These are phyloP conservation scores for Beta corolliflora DNA, from an alignment of 179 eudicot species.

Conservation along the genomic window DNA sequence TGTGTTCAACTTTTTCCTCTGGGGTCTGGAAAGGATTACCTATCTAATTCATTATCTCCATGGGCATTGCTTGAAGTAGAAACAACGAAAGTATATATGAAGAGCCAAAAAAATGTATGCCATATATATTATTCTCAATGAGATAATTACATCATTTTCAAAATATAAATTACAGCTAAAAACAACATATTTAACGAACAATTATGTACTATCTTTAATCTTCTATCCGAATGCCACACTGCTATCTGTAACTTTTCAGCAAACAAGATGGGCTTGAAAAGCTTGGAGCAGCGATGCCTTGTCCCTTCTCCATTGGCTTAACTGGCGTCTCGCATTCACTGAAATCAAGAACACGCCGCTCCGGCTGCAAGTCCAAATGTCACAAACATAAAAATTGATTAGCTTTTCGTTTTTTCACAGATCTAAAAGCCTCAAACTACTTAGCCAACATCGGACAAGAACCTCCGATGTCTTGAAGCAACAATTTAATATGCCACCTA, in stretches of 20 bases:
- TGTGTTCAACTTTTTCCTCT: no score
- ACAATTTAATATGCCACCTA: no score
- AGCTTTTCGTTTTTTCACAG: neutral
- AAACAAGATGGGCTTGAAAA: slow-evolving; percentile 35
- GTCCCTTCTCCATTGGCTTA: slow-evolving; percentile 37
- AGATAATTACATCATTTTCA: slow-evolving; percentile 27
- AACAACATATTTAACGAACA: slow-evolving; percentile 5
- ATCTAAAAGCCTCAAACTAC: neutral
- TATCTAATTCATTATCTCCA: no score
- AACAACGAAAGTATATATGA: neutral
- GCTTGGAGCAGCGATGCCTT: slow-evolving; percentile 31
- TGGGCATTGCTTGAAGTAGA: no score
- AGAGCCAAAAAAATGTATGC: slow-evolving; percentile 7
- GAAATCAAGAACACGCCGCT: slow-evolving; percentile 83
- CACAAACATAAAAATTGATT: neutral
- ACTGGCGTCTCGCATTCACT: slow-evolving; percentile 84
- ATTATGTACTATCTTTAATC: slow-evolving; percentile 23
- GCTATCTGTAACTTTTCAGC: slow-evolving; percentile 65
- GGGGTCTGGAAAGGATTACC: no score
- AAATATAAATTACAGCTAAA: neutral
- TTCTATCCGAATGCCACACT: no score
- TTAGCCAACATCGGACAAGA: neutral
- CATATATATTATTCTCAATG: slow-evolving; percentile 12
- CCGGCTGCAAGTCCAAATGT: slow-evolving; percentile 48
- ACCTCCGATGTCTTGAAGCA: neutral